phyloP scores from a whole-genome alignment of 345 rosid genomes.

The Brassica nigra region DNA sequence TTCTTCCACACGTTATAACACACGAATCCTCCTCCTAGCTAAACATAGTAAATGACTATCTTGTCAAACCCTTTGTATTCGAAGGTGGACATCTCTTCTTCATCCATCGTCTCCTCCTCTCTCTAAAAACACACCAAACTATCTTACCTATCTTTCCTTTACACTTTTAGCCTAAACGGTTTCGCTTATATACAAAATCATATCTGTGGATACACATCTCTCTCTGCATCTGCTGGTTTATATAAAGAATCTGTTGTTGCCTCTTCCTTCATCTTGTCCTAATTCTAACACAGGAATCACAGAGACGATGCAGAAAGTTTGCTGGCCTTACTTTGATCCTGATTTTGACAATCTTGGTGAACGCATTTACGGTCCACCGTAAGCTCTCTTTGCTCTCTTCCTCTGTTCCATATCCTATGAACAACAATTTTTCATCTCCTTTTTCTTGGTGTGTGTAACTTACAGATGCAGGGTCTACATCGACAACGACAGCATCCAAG shows the following conservation, averaged over 20 bases:
- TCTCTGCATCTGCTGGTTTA: neutral
- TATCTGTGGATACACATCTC: neutral
- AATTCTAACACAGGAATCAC: conserved; percentile 11
- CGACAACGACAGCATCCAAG: conserved; percentile 73
- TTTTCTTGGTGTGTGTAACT: neutral
- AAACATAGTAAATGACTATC: conserved; percentile 39
- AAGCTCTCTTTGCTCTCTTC: neutral
- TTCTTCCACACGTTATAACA: conserved; percentile 37
- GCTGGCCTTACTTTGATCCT: conserved; percentile 86
- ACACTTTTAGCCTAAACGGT: conserved; percentile 22
- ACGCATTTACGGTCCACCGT: conserved; percentile 73
- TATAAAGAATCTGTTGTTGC: neutral
- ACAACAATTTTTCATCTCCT: neutral
- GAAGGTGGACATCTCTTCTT: conserved; percentile 33
- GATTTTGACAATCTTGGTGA: conserved; percentile 69
- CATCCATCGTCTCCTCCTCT: conserved; percentile 22
- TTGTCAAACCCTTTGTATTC: conserved; percentile 33
- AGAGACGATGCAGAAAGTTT: conserved; percentile 55
- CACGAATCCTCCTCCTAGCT: conserved; percentile 26
- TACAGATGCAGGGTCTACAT: conserved; percentile 72
- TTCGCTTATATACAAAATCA: neutral
- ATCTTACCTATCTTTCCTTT: conserved; percentile 1
- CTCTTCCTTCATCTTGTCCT: neutral
- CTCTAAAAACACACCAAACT: conserved; percentile 15
- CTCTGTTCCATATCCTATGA: neutral